Evolutionary conservation across 768 basidiomycete species (phyloP).

Genomic region (Tricholoma hemisulphureum): DNA sequence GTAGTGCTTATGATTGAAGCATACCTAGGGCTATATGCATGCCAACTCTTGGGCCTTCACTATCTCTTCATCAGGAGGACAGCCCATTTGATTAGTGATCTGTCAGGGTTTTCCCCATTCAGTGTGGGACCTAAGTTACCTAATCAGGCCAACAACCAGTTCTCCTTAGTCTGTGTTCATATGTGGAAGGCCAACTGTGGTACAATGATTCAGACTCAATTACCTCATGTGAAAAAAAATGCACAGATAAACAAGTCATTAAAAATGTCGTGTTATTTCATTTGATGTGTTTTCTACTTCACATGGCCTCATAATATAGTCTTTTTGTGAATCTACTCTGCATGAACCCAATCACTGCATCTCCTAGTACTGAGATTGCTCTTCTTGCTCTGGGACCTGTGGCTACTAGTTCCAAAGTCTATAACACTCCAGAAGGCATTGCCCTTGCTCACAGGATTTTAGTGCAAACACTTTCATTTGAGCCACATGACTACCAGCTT

Average conservation of each 20-base stretch:
- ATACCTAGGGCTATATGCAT: too few relatives aligned
- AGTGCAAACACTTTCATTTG: constrained; percentile 7
- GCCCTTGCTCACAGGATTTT: constrained; percentile 1
- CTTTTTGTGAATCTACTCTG: too few relatives aligned
- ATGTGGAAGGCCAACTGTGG: background rate
- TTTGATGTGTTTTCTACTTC: constrained; percentile 1
- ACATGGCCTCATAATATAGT: background rate
- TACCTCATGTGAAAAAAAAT: background rate
- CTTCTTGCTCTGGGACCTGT: background rate
- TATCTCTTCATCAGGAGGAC: too few relatives aligned
- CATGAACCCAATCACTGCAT: too few relatives aligned
- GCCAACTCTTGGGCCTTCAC: too few relatives aligned
- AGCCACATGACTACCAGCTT: constrained; percentile 19
- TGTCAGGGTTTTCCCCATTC: too few relatives aligned
- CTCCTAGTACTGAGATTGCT: too few relatives aligned
- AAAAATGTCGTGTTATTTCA: background rate
- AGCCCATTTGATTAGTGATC: too few relatives aligned
- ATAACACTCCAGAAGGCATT: background rate
- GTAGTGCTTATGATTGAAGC: too few relatives aligned
- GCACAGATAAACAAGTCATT: background rate
- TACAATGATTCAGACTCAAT: background rate
- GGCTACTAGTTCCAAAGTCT: background rate
- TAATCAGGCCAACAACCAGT: too few relatives aligned
- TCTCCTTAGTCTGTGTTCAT: constrained; percentile 5
- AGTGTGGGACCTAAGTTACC: too few relatives aligned